phyloP scores from a whole-genome alignment of 2,329 filamentous ascomycete genomes.

The Colletotrichum echinochloae region DNA sequence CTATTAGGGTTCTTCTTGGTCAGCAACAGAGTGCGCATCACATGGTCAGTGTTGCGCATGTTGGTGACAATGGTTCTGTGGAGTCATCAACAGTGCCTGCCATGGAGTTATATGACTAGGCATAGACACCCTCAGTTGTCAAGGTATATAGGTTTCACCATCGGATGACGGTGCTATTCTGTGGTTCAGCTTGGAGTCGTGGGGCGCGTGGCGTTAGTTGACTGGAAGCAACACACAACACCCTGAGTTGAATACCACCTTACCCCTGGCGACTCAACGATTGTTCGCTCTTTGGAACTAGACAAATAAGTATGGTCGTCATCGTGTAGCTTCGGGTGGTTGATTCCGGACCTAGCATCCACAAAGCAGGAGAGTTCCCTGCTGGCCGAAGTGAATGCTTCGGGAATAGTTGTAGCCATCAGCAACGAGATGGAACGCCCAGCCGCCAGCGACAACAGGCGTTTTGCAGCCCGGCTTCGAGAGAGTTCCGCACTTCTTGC shows the following conservation, averaged over 20 bases:
- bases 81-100: slow-evolving; percentile 56
- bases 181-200: slow-evolving; percentile 57
- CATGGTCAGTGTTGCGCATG: slow-evolving; percentile 69
- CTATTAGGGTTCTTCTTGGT: slow-evolving; percentile 62
- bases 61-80: slow-evolving; percentile 63
- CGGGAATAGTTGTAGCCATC: slow-evolving; percentile 56
- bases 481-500: slow-evolving; percentile 48
- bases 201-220: not conserved
- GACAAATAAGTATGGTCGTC: slow-evolving; percentile 56
- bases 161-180: slow-evolving; percentile 52
- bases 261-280: slow-evolving; percentile 18
- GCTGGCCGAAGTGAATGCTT: slow-evolving; percentile 58
- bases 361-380: slow-evolving; percentile 61
- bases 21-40: slow-evolving; percentile 71
- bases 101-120: slow-evolving; percentile 70
- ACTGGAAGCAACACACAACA: not conserved
- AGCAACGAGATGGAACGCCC: slow-evolving; percentile 58
- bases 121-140: slow-evolving; percentile 62
- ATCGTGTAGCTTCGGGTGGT: slow-evolving; percentile 55
- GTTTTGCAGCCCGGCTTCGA: slow-evolving; percentile 50
- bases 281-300: slow-evolving; percentile 45
- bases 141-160: slow-evolving; percentile 65
- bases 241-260: not conserved
- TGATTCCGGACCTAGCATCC: slow-evolving; percentile 55
- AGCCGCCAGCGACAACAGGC: slow-evolving; percentile 55